Evolutionary conservation across 2,329 filamentous ascomycete species (phyloP).

Genomic region (Thielaviopsis euricoi): DNA sequence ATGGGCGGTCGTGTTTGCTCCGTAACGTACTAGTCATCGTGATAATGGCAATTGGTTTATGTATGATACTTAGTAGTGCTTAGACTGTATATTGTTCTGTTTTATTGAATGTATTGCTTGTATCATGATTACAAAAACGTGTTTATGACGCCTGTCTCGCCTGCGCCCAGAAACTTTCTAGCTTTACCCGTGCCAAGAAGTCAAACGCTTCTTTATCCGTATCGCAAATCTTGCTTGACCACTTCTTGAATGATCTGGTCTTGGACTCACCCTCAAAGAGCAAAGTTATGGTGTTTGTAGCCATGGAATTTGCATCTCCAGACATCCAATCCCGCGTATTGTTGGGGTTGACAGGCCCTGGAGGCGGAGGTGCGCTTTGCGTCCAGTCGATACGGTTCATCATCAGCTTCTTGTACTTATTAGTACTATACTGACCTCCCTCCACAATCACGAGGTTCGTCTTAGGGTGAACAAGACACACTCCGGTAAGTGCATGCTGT

Average conservation of each 20-base stretch:
- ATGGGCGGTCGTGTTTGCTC: background rate
- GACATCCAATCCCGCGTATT: conserved; percentile 60
- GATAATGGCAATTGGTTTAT: too few relatives aligned
- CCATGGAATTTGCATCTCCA: conserved; percentile 66
- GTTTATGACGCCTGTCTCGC: conserved; percentile 4
- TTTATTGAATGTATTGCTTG: background rate
- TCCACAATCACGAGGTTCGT: conserved; percentile 86
- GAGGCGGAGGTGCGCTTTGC: conserved; percentile 59
- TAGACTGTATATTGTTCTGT: background rate
- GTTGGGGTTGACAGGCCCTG: conserved; percentile 43
- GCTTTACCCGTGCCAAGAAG: conserved; percentile 59
- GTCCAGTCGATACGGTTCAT: conserved; percentile 88
- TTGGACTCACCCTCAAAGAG: conserved; percentile 89
- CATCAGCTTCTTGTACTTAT: conserved; percentile 84
- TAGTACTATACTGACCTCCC: conserved; percentile 68
- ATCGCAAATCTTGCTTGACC: conserved; percentile 82
- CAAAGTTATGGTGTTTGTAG: conserved; percentile 63
- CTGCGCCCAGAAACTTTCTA: conserved; percentile 74
- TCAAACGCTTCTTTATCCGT: conserved; percentile 81
- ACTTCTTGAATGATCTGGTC: conserved; percentile 64
- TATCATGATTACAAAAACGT: background rate
- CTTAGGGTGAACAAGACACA: conserved; percentile 81
- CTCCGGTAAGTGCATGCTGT: conserved; percentile 68
- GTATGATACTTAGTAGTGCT: too few relatives aligned
- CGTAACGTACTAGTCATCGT: background rate